A percentile compares a stretch with the other conserved stretches of the same genome.
Conservation (phyloP, 345 rosid genomes). For the Zanthoxylum bungeanum region DNA sequence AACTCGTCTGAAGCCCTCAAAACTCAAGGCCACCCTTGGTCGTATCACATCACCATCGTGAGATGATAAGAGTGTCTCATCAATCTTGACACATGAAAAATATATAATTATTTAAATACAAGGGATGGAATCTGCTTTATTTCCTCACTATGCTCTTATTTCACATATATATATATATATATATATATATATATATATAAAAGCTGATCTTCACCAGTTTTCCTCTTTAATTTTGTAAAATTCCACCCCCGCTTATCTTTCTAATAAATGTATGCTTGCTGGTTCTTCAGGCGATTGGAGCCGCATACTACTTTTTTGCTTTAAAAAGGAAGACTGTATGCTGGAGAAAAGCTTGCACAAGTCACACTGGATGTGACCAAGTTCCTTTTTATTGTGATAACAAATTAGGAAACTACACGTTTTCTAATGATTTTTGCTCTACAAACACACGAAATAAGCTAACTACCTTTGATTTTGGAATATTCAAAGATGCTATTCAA, state of each 20-base stretch:
- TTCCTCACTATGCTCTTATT: no score
- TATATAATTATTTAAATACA: no score
- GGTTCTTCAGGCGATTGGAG: background rate
- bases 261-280: background rate
- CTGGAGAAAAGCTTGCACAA: constrained; percentile 2
- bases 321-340: background rate
- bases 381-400: background rate
- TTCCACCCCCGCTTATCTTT: background rate
- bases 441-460: background rate
- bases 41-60: no score
- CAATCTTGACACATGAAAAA: no score
- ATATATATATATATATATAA: no score
- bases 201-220: no score
- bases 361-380: background rate
- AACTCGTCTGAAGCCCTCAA: no score
- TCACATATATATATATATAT: no score
- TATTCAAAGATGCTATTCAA: background rate
- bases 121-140: no score
- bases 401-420: background rate
- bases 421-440: background rate
- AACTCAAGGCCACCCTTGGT: no score
- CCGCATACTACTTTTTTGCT: background rate
- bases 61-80: no score
- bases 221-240: no score
- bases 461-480: background rate